Base-by-base conservation (phyloP, 805 yeast species). In the Ogataea paraovalis region DNA sequence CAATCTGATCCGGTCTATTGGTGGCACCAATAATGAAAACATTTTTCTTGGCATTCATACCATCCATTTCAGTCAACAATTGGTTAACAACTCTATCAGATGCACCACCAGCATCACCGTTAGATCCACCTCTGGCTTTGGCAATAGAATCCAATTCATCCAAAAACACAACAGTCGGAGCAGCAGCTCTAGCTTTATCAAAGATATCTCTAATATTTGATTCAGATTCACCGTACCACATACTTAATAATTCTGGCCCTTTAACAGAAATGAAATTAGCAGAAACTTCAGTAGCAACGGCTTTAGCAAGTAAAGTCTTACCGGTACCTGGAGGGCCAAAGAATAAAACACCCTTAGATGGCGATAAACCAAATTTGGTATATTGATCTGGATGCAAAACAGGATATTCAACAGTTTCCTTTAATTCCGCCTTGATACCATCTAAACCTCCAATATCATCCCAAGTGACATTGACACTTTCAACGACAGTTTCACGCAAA, bases 271-370 rank as follows among this genome's bases (percentile, higher is more conserved):
- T 94, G 73, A 94, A 94, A 71, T 94, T 94, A 32, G 99, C 99
- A 53, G 97, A 87, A 34, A 94, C 98, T 70, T 94, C 99, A 42
- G 98, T 94, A 42, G 99, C 99, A 59, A 94, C 98, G 46, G 99
- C 99, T 74, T 94, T 94, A 41, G 99, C 99, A 62, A 94, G 78
- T 65, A 94, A 75, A 3, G 99, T 94, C 75, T 94, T 94, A 90
- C 99, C 99, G 51, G 98, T 94, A 87, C 99, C 99, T 51, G 99
- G 99, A 45, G 99, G 99, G 60, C 99, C 99, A 69, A 87, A 94
- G 78, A 94, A 94, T 68, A 94, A 77, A 57, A 94, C 99, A 75
- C 99, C 99, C 73, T 92, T 91, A 37, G 99, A 84, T 46, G 99
- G 99, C 9, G 98, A 83, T 68, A 94, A 80, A 56, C 99, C 99